Evolutionary conservation across 2,329 filamentous ascomycete genomes (phyloP).

Genomic region (Beauveria scarabaeidicola): DNA sequence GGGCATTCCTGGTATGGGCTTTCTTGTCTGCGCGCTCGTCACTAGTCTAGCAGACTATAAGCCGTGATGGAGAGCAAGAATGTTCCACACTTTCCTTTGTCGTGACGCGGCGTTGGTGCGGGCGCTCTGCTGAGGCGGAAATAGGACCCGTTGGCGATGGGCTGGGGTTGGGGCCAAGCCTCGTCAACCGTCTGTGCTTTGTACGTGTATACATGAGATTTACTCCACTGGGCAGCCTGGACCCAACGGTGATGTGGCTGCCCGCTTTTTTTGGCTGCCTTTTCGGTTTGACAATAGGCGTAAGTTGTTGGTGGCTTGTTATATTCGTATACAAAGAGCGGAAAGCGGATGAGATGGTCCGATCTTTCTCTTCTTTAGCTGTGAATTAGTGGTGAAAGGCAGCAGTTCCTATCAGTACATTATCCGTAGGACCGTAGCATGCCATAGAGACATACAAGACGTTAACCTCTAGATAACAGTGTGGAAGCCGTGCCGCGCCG

Average conservation of each 20-base stretch:
- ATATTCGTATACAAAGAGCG: background rate
- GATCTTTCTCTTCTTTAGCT: background rate
- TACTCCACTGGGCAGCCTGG: background rate
- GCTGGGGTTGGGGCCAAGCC: slow-evolving; percentile 2
- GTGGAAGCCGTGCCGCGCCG: background rate
- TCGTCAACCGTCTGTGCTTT: background rate
- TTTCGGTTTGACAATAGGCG: background rate
- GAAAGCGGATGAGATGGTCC: too few species aligned
- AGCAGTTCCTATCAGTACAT: background rate
- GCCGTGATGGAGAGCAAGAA: background rate
- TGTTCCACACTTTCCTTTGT: background rate
- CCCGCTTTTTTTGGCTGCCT: background rate
- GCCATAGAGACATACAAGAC: too few species aligned
- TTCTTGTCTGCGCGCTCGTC: background rate
- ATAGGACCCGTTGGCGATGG: slow-evolving; percentile 1
- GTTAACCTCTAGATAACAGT: too few species aligned
- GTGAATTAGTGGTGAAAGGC: background rate
- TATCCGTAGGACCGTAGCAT: too few species aligned
- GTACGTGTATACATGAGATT: background rate
- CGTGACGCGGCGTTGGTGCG: background rate
- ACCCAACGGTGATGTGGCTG: background rate
- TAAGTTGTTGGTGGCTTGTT: background rate
- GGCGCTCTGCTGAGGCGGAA: slow-evolving; percentile 4
- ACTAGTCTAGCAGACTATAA: too few species aligned
- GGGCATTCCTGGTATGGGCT: background rate